Evolutionary conservation across 2,329 filamentous ascomycete genomes (phyloP).

Genomic region (Ophiocordyceps camponoti-rufipedis): DNA sequence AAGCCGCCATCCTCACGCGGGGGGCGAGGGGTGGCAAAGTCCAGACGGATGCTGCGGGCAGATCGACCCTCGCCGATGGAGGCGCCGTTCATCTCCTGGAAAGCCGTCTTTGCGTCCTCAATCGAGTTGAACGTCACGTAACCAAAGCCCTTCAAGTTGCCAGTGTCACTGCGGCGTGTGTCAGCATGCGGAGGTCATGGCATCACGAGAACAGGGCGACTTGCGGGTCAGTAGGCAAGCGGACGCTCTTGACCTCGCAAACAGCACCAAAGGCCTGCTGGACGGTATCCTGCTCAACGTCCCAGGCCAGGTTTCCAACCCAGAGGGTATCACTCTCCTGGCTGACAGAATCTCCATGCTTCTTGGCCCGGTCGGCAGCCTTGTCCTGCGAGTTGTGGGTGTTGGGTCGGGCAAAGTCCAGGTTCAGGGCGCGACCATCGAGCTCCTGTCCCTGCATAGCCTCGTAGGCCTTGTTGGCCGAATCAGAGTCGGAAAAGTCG

Average conservation of each 20-base stretch:
- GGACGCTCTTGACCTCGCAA: slow-evolving; percentile 56
- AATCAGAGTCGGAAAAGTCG: slow-evolving; percentile 54
- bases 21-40: slow-evolving; percentile 56
- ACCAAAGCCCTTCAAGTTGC: slow-evolving; percentile 78
- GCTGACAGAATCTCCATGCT: slow-evolving; percentile 65
- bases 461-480: slow-evolving; percentile 53
- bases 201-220: slow-evolving; percentile 6
- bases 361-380: slow-evolving; percentile 43
- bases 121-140: slow-evolving; percentile 72
- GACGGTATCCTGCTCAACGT: slow-evolving; percentile 59
- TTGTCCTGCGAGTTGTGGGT: slow-evolving; percentile 33
- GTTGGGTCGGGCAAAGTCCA: slow-evolving; percentile 54
- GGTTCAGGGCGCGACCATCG: slow-evolving; percentile 56
- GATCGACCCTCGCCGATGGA: slow-evolving; percentile 44
- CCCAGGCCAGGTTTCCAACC: slow-evolving; percentile 80
- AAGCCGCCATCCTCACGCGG: slow-evolving; percentile 35
- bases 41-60: slow-evolving; percentile 62
- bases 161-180: slow-evolving; percentile 40
- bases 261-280: slow-evolving; percentile 56
- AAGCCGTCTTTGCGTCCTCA: slow-evolving; percentile 65
- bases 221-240: slow-evolving; percentile 70
- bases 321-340: slow-evolving; percentile 75
- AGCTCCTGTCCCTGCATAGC: slow-evolving; percentile 59
- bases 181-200: slow-evolving; percentile 1
- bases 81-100: slow-evolving; percentile 50